phyloP scores from a whole-genome alignment of 1,284 basidiomycete genomes.

The Fomitopsis schrenkii region DNA sequence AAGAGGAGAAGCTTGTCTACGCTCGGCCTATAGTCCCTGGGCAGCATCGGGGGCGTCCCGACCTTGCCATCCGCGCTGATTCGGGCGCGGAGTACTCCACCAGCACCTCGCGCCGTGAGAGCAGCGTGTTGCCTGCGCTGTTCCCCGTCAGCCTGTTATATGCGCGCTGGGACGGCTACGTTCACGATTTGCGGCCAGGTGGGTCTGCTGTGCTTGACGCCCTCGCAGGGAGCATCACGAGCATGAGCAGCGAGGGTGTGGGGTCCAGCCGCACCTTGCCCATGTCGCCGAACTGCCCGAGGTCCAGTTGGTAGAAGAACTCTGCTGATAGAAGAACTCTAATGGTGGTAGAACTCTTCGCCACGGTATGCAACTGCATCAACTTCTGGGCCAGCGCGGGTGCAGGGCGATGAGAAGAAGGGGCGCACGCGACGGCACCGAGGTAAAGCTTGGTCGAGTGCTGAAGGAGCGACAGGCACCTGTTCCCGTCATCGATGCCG shows the following conservation, averaged over 20 bases:
- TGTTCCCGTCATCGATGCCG: constrained; percentile 80
- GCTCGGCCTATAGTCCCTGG: constrained; percentile 83
- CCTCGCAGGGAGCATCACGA: constrained; percentile 78
- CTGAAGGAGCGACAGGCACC: constrained; percentile 82
- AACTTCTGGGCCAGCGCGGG: neutral
- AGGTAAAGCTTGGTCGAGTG: constrained; percentile 87
- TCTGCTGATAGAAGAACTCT: constrained; percentile 88
- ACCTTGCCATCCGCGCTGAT: constrained; percentile 66
- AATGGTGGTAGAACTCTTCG: constrained; percentile 91
- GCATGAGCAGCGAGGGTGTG: constrained; percentile 64
- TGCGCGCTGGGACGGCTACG: constrained; percentile 19
- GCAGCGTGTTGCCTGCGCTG: constrained; percentile 58
- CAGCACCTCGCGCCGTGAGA: constrained; percentile 77
- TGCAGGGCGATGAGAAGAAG: neutral
- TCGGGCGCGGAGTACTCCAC: constrained; percentile 87
- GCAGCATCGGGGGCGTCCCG: constrained; percentile 74
- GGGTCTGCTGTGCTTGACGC: constrained; percentile 43
- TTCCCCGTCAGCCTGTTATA: neutral
- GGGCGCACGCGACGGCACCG: constrained; percentile 69
- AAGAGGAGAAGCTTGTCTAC: constrained; percentile 84
- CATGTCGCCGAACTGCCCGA: constrained; percentile 90
- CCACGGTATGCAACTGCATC: constrained; percentile 36
- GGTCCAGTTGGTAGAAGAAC: constrained; percentile 39
- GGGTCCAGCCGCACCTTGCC: constrained; percentile 79
- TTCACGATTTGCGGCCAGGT: constrained; percentile 63